These are phyloP conservation scores for Pichia sp. DNA, from an alignment of 1,139 yeast genomes.

Conservation along the genomic window DNA sequence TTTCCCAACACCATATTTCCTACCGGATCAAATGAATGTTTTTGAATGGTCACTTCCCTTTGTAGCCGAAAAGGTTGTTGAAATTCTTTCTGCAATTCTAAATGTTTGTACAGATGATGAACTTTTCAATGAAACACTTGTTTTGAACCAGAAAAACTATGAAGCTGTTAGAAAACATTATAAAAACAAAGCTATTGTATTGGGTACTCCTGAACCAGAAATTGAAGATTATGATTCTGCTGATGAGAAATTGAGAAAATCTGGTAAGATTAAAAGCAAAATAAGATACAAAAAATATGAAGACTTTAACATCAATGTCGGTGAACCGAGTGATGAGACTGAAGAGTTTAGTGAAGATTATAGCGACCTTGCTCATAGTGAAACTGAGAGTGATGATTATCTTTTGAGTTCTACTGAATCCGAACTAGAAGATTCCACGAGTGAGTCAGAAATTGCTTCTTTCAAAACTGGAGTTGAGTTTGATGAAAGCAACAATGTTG, in stretches of 20 bases:
- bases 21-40: slow-evolving; percentile 96
- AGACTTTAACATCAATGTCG: no score
- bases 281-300: no score
- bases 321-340: no score
- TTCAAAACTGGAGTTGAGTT: neutral
- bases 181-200: neutral
- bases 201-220: neutral
- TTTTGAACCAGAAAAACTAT: slow-evolving; percentile 3
- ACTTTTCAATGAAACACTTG: slow-evolving; percentile 28
- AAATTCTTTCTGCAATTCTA: slow-evolving; percentile 82
- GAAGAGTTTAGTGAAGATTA: no score
- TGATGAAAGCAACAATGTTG: slow-evolving; percentile 8
- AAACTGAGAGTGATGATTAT: neutral
- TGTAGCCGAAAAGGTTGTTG: slow-evolving; percentile 94
- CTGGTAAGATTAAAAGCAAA: no score
- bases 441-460: neutral
- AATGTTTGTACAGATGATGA: slow-evolving; percentile 96
- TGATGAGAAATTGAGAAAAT: no score
- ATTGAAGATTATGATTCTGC: neutral
- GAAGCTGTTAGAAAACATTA: neutral
- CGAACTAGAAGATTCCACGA: neutral
- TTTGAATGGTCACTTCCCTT: slow-evolving; percentile 97
- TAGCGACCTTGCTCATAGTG: neutral
- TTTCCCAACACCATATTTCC: slow-evolving; percentile 83
- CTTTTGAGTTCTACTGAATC: neutral